phyloP scores from a whole-genome alignment of 108 stramenopile species.

The Schizochytrium sp. region DNA sequence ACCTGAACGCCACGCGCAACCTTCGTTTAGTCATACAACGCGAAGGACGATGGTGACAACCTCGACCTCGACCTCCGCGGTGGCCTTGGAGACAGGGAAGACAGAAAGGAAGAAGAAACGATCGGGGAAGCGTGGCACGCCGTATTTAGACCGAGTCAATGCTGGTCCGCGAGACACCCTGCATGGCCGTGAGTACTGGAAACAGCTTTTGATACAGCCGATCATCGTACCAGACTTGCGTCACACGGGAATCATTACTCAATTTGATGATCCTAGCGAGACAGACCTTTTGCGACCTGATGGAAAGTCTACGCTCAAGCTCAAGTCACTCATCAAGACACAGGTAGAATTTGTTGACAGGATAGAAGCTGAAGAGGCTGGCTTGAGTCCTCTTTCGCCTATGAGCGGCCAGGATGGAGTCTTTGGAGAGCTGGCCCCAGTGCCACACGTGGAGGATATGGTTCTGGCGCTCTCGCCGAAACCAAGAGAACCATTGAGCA shows the following conservation, averaged over 20 bases:
- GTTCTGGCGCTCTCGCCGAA: neutral
- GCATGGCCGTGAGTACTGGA: neutral
- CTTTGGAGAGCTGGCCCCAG: neutral
- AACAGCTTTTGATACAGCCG: neutral
- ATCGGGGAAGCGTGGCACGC: neutral
- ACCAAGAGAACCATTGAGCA: neutral
- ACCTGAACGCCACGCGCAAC: no score
- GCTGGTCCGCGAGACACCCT: neutral
- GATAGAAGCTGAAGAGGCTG: neutral
- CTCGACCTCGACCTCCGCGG: no score
- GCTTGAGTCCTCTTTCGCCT: neutral
- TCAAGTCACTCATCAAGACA: neutral
- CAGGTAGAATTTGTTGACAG: neutral
- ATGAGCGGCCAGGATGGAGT: neutral
- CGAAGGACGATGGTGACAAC: no score
- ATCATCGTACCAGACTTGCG: neutral
- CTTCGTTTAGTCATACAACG: no score
- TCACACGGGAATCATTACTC: neutral
- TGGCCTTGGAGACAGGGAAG: no score
- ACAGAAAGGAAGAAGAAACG: neutral
- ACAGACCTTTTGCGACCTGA: neutral
- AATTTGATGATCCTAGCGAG: neutral
- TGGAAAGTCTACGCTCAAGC: slow-evolving; percentile 2
- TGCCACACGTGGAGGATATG: neutral
- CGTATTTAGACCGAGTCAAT: neutral